Evolutionary conservation across 768 basidiomycete genomes (phyloP).

Genomic region (Suillus subaureus): DNA sequence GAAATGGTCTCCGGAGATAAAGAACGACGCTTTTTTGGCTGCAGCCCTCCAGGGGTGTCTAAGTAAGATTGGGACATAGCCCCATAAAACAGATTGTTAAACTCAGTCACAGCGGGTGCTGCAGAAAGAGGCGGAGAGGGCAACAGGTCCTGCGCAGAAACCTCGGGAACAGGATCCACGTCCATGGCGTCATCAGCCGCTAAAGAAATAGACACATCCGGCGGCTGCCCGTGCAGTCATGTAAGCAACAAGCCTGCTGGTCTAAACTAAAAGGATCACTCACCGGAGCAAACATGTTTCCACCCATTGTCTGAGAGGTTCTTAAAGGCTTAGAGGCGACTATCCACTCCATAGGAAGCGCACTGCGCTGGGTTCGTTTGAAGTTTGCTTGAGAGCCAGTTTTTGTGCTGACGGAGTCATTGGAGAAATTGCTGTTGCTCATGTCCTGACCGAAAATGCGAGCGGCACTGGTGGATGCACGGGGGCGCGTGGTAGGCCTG

Average conservation of each 20-base stretch:
- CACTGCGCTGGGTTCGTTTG: slow-evolving; percentile 63
- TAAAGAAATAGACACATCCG: slow-evolving; percentile 41
- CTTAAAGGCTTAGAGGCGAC: slow-evolving; percentile 28
- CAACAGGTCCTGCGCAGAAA: slow-evolving; percentile 35
- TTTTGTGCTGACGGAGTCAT: slow-evolving; percentile 32
- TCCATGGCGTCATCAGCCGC: slow-evolving; percentile 77
- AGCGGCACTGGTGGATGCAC: slow-evolving; percentile 65
- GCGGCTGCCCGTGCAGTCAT: slow-evolving; percentile 29
- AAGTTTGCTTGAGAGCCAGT: slow-evolving; percentile 39
- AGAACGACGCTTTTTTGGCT: slow-evolving; percentile 59
- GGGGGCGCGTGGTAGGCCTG: slow-evolving; percentile 49
- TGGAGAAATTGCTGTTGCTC: slow-evolving; percentile 53
- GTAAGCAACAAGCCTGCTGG: slow-evolving; percentile 19
- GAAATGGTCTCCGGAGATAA: slow-evolving; percentile 53
- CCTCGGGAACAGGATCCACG: slow-evolving; percentile 58
- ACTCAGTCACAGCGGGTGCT: slow-evolving; percentile 52
- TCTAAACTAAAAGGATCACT: slow-evolving; percentile 15
- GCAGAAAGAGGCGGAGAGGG: slow-evolving; percentile 47
- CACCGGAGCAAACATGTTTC: slow-evolving; percentile 33
- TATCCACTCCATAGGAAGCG: slow-evolving; percentile 67
- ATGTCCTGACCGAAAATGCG: slow-evolving; percentile 76
- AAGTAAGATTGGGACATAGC: slow-evolving; percentile 51
- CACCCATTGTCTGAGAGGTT: slow-evolving; percentile 23
- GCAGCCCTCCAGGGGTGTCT: slow-evolving; percentile 45
- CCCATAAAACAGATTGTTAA: slow-evolving; percentile 64